Percentiles rank a stretch among this genome's conserved stretches.
Evolutionary conservation across 2,329 filamentous ascomycete genomes (phyloP).

Genomic region (Ophiocordyceps camponoti-leonardi): DNA sequence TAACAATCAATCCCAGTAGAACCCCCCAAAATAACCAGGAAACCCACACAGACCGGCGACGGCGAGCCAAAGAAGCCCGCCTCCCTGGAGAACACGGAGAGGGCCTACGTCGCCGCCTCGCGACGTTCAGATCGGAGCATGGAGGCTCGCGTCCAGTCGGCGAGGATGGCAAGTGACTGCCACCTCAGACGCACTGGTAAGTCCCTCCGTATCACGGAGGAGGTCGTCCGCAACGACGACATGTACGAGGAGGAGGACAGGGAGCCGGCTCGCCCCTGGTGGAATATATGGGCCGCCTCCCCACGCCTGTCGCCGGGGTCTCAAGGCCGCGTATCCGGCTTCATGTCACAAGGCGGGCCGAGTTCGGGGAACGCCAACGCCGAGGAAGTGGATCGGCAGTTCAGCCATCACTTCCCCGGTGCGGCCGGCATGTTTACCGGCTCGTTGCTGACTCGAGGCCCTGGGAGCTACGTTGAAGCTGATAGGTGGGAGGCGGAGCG

Average conservation of each 20-base stretch:
- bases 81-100: slow-evolving; percentile 53
- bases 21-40: no score
- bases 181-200: slow-evolving; percentile 80
- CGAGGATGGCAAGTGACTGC: slow-evolving; percentile 73
- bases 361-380: no score
- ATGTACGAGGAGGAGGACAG: slow-evolving; percentile 96
- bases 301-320: slow-evolving; percentile 21
- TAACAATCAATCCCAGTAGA: no score
- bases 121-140: slow-evolving; percentile 71
- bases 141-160: slow-evolving; percentile 77
- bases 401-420: no score
- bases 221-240: slow-evolving; percentile 77
- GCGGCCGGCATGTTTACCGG: no score
- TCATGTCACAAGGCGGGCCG: no score
- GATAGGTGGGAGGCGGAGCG: no score
- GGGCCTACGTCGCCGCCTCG: slow-evolving; percentile 86
- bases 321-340: slow-evolving; percentile 28
- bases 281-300: slow-evolving; percentile 43
- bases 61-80: no score
- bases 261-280: slow-evolving; percentile 51
- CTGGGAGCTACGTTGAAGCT: no score
- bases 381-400: slow-evolving; percentile 24
- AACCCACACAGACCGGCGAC: no score
- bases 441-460: no score
- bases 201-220: slow-evolving; percentile 61